Evolutionary conservation across 495 filamentous ascomycete genomes (phyloP), one percentile per base, ranked within the genome.

Genomic region (Darksidea phi): DNA sequence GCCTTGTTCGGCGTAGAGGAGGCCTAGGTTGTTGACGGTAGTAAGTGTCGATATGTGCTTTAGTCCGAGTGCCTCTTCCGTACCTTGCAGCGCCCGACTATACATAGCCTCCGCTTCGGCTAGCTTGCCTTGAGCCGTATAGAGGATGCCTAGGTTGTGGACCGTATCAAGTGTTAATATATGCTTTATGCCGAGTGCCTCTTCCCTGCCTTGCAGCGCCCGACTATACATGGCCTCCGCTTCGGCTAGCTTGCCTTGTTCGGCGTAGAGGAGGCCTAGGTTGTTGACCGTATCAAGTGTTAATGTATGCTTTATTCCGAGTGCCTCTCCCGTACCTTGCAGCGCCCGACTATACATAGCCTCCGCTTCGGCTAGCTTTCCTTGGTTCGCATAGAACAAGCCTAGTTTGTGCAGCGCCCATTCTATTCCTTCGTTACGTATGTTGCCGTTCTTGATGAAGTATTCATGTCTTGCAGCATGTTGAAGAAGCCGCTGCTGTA

Each of bases 111-210:
- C 48, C 25, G 52, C 32, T 37, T 54, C 23, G 25, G 2, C 20
- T n/a, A 62, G 42, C 41, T 62, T 62, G 59, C 50, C 52, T 32
- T 62, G 59, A 21, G 48, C 38, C 41, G 20, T 20, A 48, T 48
- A 62, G 42, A 62, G 51, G 24, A 48, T 37, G 20, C 51, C 59
- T 15, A 62, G 34, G 18, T 18, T 13, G 24, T 49, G 7, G n/a
- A 55, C 28, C 6, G 50, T n/a, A n/a, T n/a, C n/a, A 1, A 61
- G 41, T 58, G 54, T 58, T 25, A 18, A 58, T 8, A 18, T 58
- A 25, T 58, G 20, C 18, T 58, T 36, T 36, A 20, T 13, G 8
- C 54, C 54, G 17, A 50, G 46, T 58, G 54, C 25, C 54, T 58
- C 54, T 43, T 53, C 54, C 7, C 17, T 24, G 6, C 48, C 54